Percentiles rank a stretch among this genome's conserved stretches.
Evolutionary conservation across 78 protist genomes (phyloP).

Genomic region (Mastigamoeba balamuthi): DNA sequence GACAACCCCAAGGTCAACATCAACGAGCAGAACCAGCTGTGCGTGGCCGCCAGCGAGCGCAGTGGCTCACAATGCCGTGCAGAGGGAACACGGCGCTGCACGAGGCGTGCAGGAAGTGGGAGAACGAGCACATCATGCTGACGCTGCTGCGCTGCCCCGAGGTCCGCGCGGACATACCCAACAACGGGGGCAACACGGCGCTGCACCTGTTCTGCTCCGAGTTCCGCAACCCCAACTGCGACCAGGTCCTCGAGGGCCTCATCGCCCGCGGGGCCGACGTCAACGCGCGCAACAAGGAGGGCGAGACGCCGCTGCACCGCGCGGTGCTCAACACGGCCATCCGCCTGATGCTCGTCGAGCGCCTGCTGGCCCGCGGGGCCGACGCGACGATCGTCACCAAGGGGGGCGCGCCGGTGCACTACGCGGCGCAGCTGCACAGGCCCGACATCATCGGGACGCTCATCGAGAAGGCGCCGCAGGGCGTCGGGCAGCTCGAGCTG

Average conservation of each 20-base stretch:
- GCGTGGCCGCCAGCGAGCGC: too few species aligned
- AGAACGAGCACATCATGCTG: not conserved
- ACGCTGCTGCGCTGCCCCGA: not conserved
- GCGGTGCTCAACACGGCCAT: not conserved
- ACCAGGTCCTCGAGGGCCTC: constrained; percentile 34
- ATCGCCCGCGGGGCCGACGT: constrained; percentile 40
- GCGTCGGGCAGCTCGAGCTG: too few species aligned
- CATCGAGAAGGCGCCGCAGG: too few species aligned
- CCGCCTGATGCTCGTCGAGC: not conserved
- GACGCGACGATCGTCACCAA: constrained; percentile 18
- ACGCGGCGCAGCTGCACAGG: constrained; percentile 36
- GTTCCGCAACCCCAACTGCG: constrained; percentile 37
- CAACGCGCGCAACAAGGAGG: constrained; percentile 37
- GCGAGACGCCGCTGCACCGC: constrained; percentile 64
- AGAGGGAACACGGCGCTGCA: not conserved
- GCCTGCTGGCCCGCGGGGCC: constrained; percentile 14
- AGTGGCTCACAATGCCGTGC: too few species aligned
- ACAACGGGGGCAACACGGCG: constrained; percentile 36
- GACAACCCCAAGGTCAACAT: not conserved
- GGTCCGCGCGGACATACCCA: constrained; percentile 30
- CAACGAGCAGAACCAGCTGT: not conserved
- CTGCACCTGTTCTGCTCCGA: constrained; percentile 52
- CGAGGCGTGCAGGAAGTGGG: not conserved
- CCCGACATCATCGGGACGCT: constrained; percentile 30
- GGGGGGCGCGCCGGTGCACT: constrained; percentile 43